These are phyloP conservation scores for Gossypium anomalum DNA, from an alignment of 345 rosid species.

Conservation along the genomic window DNA sequence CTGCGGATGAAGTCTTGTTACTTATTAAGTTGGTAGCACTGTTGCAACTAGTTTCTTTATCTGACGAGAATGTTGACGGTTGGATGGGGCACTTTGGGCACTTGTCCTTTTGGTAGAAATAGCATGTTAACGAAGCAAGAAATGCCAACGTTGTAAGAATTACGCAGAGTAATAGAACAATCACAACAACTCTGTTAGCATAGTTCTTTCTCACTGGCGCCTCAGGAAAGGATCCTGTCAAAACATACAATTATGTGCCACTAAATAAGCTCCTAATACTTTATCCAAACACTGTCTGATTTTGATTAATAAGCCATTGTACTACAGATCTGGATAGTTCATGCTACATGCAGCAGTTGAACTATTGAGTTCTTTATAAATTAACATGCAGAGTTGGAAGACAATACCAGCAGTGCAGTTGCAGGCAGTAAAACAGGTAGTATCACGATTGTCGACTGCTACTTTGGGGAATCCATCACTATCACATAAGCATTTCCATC, in stretches of 20 bases:
- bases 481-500: conserved; percentile 72
- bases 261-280: conserved; percentile 17
- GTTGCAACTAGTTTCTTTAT: conserved; percentile 66
- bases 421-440: conserved; percentile 76
- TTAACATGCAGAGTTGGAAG: not conserved
- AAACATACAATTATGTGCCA: conserved; percentile 21
- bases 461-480: conserved; percentile 71
- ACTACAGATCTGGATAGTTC: not conserved
- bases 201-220: conserved; percentile 39
- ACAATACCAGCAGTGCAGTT: conserved; percentile 80
- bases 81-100: conserved; percentile 34
- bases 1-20: conserved; percentile 44
- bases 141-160: conserved; percentile 64
- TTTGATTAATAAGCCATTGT: too few species aligned
- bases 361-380: conserved; percentile 10
- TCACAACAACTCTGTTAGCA: conserved; percentile 52
- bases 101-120: conserved; percentile 48
- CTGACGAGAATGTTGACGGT: conserved; percentile 50
- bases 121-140: conserved; percentile 55
- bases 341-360: not conserved
- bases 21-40: conserved; percentile 75
- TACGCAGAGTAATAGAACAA: conserved; percentile 52
- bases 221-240: conserved; percentile 42
- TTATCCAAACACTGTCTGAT: not conserved
- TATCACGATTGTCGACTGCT: conserved; percentile 32